Evolutionary conservation across 2,329 filamentous ascomycete genomes (phyloP).

Genomic region (Dactylellina leptospora): DNA sequence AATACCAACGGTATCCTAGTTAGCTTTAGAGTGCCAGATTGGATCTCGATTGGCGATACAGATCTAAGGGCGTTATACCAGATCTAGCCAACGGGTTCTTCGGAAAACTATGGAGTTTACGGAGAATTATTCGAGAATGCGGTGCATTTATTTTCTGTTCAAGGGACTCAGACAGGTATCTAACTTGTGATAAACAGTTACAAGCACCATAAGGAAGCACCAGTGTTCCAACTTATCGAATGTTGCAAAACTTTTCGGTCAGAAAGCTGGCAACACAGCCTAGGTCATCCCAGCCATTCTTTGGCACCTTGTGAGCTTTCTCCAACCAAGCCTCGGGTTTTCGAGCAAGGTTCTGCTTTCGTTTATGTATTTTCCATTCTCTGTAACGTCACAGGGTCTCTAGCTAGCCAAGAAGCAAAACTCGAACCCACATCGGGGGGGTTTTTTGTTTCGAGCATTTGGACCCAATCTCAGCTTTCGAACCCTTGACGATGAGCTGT

Average conservation of each 20-base stretch:
- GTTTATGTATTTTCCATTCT: constrained; percentile 36
- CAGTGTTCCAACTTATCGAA: constrained; percentile 20
- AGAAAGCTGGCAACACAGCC: constrained; percentile 18
- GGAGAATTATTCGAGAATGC: not conserved
- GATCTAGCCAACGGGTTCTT: constrained; percentile 13
- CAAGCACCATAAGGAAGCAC: not conserved
- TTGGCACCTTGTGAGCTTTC: constrained; percentile 7
- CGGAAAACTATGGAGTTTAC: constrained; percentile 6
- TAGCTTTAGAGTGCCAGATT: constrained; percentile 43
- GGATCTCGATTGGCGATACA: constrained; percentile 52
- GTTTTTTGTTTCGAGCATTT: constrained; percentile 24
- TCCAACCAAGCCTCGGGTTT: not conserved
- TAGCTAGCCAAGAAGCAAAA: constrained; percentile 14
- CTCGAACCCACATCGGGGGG: constrained; percentile 36
- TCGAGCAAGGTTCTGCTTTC: constrained; percentile 13
- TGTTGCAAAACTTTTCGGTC: constrained; percentile 4
- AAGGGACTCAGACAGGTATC: too few species aligned
- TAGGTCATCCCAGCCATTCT: constrained; percentile 10
- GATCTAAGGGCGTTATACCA: constrained; percentile 34
- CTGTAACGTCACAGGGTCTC: constrained; percentile 35
- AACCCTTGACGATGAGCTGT: constrained; percentile 40
- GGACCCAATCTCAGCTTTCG: constrained; percentile 26
- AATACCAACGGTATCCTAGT: constrained; percentile 20
- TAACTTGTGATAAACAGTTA: too few species aligned
- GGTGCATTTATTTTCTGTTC: not conserved